Evolutionary conservation across 2,329 filamentous ascomycete genomes (phyloP), one percentile per base, ranked within the genome.

Genomic region (Exophiala aquamarina): DNA sequence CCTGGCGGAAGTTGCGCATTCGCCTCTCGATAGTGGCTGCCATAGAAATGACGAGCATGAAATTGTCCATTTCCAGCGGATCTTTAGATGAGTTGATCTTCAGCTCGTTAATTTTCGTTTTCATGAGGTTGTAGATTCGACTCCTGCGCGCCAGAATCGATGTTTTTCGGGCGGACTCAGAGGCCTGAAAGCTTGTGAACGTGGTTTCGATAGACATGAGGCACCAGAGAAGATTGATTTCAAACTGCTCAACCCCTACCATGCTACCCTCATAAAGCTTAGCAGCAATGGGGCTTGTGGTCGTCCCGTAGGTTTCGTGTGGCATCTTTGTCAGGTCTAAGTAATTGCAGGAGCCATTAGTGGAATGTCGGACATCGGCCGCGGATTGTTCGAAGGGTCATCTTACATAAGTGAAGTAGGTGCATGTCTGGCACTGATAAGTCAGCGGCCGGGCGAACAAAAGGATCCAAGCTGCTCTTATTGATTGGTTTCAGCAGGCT

Each of bases 401-500:
- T 5, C 23, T 14, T 32, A 41, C 37, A 47, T 29, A 47, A 14
- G 28, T 47, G 44, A 14, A 47, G 36, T 36, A 47, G 28, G 21
- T 47, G 35, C 29, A 41, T 8, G 31, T 47, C 44, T 14, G 44
- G 44, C 9, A 47, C 44, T 13, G 44, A 41, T n/a, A 47, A 36
- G 15, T 47, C 44, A n/a, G 40, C 5, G 5, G 28, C 11, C 9
- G 38, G 18, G 9, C 38, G 38, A 29, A 41, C 35, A 20, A 37
- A 37, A 21, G 35, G 35, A 21, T 37, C 35, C n/a, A 37, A 37
- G 35, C 14, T 19, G 19, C 35, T 37, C n/a, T 37, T 37, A 17
- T 19, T 37, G 35, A 37, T 37, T 7, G 15, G 15, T 8, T 8
- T 37, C 19, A 19, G 17, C 8, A 37, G 9, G 10, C 19, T 37